Base-by-base conservation (phyloP, 495 filamentous ascomycete species). In the Penicillium samsonianum region DNA sequence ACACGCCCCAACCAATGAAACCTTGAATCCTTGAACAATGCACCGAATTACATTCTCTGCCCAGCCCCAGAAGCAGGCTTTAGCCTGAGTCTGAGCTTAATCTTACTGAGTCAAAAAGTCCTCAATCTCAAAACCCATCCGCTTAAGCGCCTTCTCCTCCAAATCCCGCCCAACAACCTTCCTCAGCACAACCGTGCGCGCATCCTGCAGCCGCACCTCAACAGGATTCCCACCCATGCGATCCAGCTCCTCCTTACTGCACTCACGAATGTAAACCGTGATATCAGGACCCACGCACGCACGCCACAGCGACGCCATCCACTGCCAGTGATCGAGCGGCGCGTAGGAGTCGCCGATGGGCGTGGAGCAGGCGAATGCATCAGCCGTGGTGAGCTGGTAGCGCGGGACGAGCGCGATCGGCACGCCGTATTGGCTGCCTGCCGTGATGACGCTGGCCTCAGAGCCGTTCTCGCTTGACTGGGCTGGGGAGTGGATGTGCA, bases 251-350 rank as follows among this genome's bases (percentile, higher is more conserved):
- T 81, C 78, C 40, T 67, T 71, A n/a, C 65, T 58, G 46, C 73
- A 74, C 19, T 75, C 72, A 19, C 74, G 66, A 28, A 78, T 67
- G 59, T 73, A 93, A 20, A 98, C 82, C 0, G 91, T 96, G 57
- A 97, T 78, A 73, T 98, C 94, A 0, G 92, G 84, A 0, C 90
- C 92, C 0, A 93, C 82, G 50, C 90, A 89, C 2, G 90, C 89
- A 2, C 92, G 87, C 93, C 93, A 98, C 3, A 96, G 80, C 49
- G 90, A 94, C 26, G 93, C 94, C 78, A 93, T 90, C 94, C 94
- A 97, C 72, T 96, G 91, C 94, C 94, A 98, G 68, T 98, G 94
- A 65, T 98, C 91, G 28, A 90, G 77, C 0, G 90, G 86, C 1
- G 82, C 82, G 67, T 96, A 96, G 3, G 83, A 77, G 61, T 96